Evolutionary conservation across 768 basidiomycete genomes (phyloP).

Genomic region (Phylloporus arenicola): DNA sequence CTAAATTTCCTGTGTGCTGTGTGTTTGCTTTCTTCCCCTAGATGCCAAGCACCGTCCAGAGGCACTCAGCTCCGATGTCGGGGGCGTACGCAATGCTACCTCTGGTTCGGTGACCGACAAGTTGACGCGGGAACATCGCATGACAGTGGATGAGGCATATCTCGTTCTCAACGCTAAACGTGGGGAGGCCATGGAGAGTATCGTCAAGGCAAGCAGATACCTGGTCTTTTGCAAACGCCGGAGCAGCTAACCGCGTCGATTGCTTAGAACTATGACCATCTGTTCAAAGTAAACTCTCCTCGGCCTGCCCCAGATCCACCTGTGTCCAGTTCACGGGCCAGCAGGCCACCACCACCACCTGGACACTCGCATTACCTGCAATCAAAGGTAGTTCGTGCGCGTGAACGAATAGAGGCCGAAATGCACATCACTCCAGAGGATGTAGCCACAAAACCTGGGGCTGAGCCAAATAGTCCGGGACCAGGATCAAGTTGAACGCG

Average conservation of each 20-base stretch:
- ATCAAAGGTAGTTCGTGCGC: conserved; percentile 93
- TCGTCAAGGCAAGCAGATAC: conserved; percentile 57
- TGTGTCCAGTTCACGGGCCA: conserved; percentile 31
- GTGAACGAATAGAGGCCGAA: conserved; percentile 94
- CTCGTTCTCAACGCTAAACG: conserved; percentile 86
- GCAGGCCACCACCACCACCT: conserved; percentile 40
- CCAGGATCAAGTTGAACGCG: conserved; percentile 20
- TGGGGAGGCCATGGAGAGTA: conserved; percentile 58
- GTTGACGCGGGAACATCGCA: conserved; percentile 78
- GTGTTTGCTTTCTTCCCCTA: conserved; percentile 26
- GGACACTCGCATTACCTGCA: conserved; percentile 87
- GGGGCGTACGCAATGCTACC: conserved; percentile 68
- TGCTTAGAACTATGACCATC: conserved; percentile 80
- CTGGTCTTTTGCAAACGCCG: background rate
- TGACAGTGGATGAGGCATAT: conserved; percentile 94
- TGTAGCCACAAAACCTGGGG: conserved; percentile 15
- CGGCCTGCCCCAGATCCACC: conserved; percentile 49
- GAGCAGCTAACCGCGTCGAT: conserved; percentile 1
- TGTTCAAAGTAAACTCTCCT: conserved; percentile 87
- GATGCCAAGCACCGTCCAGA: conserved; percentile 84
- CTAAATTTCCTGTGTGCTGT: background rate
- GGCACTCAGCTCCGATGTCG: conserved; percentile 60
- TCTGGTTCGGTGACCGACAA: conserved; percentile 75
- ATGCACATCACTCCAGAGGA: conserved; percentile 29
- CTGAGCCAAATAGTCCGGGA: conserved; percentile 14